These are phyloP conservation scores for Leucocoprinus sp. DNA, from an alignment of 768 basidiomycete species.

Conservation along the genomic window DNA sequence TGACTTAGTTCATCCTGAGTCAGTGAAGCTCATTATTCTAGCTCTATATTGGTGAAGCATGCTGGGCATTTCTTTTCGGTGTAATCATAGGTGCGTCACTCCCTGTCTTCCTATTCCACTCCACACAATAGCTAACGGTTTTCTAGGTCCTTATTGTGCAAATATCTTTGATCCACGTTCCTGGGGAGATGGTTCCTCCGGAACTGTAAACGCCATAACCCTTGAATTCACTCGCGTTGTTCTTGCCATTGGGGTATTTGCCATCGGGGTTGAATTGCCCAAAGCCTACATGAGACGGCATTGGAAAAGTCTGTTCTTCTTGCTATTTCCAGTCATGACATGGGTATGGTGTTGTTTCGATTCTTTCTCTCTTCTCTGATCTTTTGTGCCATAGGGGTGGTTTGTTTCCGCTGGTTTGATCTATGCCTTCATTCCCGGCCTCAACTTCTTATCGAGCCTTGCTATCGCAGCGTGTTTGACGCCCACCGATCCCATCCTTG, in stretches of 20 bases:
- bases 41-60: constrained; percentile 94
- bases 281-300: constrained; percentile 93
- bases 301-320: constrained; percentile 82
- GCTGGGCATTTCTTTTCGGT: constrained; percentile 90
- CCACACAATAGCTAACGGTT: neutral
- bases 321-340: constrained; percentile 77
- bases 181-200: constrained; percentile 51
- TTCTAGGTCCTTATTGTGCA: constrained; percentile 71
- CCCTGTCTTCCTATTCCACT: constrained; percentile 2
- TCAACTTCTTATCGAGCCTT: constrained; percentile 83
- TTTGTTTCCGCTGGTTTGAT: constrained; percentile 88
- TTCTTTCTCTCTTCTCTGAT: constrained; percentile 5
- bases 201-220: constrained; percentile 64
- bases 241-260: constrained; percentile 94
- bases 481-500: constrained; percentile 91
- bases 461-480: constrained; percentile 91
- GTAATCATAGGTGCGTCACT: constrained; percentile 70
- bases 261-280: constrained; percentile 95
- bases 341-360: constrained; percentile 40
- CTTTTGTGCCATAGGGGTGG: constrained; percentile 61
- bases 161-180: constrained; percentile 74
- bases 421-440: constrained; percentile 81
- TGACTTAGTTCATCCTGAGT: constrained; percentile 3
- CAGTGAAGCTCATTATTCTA: constrained; percentile 19
- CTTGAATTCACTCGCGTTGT: constrained; percentile 90